Percentiles rank a stretch among this genome's conserved stretches.
Evolutionary conservation across 139 green algal species (phyloP).

Genomic region (Picochlorum sp.): DNA sequence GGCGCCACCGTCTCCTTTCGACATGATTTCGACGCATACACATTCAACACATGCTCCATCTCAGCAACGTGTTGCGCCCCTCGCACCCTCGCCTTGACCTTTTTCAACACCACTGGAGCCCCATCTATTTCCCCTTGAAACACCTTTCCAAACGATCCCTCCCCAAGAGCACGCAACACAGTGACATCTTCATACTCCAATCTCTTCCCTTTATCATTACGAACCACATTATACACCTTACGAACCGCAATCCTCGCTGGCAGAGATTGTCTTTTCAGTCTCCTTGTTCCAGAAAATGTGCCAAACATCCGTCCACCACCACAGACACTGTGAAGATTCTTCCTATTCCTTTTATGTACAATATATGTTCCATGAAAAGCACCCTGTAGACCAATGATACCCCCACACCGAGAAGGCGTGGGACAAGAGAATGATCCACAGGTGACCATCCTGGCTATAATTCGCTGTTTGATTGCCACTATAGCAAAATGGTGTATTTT

Average conservation of each 20-base stretch:
- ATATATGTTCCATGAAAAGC: no score
- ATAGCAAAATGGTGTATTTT: no score
- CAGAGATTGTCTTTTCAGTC: not conserved
- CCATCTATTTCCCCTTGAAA: conserved; percentile 24
- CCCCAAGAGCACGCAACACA: conserved; percentile 17
- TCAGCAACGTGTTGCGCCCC: conserved; percentile 62
- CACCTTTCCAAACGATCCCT: conserved; percentile 42
- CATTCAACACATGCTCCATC: conserved; percentile 79
- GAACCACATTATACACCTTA: not conserved
- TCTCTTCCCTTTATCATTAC: conserved; percentile 5
- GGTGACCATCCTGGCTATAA: no score
- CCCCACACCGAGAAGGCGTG: no score
- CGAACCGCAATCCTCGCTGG: not conserved
- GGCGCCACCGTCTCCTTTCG: conserved; percentile 48
- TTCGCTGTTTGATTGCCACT: no score
- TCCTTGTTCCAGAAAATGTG: not conserved
- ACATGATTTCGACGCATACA: conserved; percentile 47
- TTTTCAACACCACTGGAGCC: conserved; percentile 60
- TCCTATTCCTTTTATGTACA: no score
- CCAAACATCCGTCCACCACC: no score
- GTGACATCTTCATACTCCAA: not conserved
- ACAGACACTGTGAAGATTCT: no score
- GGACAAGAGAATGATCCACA: no score
- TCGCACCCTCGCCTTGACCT: conserved; percentile 54
- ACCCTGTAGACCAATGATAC: no score